Base-by-base conservation (phyloP, 371 early-diverging fungal genomes). In the Syncephalastrum monosporum region DNA sequence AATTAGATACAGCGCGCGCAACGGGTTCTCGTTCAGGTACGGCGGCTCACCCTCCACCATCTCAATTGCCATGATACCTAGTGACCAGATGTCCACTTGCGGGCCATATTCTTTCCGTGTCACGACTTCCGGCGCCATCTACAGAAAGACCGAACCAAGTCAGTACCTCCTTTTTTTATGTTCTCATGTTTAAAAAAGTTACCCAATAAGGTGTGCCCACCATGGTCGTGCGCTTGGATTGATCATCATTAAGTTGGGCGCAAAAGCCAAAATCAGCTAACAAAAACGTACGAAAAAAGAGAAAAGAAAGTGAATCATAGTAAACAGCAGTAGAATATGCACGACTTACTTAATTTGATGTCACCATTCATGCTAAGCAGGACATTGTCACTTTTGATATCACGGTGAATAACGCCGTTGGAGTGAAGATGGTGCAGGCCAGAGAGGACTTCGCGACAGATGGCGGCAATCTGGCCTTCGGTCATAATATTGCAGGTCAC, bases 351-450 rank as follows among this genome's bases (percentile, higher is more conserved):
- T 50, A 96, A 76, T 75, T 97, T 98, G 60, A 98, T 89, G 44
- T 93, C 88, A 33, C 98, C 98, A 57, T 87, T 84, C 59, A 89
- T 59, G 27, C 88, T 83, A 29, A 99, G 69, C 48, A 98, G 74
- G 16, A 98, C 82, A 69, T 99, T 99, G 71, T 98, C 98, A 55
- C 94, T 91, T 74, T 98, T 97, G 74, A 99, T 95, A 71, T 99
- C 98, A 65, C 99, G 82, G 67, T 97, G 98, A 65, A 97, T 96
- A 13, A 99, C 93, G 16, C 94, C 92, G 61, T 92, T 91, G 8
- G 91, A 85, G 61, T 99, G 99, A 57, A 98, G 74, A 71, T 95
- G 97, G 49, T 83, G 83, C 42, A 99, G 71, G 3, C 95, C 99
- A 62, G 95, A 75, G 13, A 97, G 75, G 2, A 93, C 89, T 81